Conservation (phyloP, 331 rosid species). For the Saraca asoca region DNA sequence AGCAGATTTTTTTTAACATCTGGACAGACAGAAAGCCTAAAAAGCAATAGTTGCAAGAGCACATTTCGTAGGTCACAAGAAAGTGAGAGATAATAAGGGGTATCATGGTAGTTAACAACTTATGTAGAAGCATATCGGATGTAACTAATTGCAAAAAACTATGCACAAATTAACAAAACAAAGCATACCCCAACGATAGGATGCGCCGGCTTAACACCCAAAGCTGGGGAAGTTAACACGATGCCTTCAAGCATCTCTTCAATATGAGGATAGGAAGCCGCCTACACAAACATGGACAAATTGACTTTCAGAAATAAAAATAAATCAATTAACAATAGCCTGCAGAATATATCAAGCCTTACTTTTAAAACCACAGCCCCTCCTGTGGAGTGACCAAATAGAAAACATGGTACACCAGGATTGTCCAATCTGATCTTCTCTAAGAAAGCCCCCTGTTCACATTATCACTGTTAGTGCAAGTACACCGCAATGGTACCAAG, state of each 20-base stretch:
- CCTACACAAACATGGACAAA: constrained; percentile 48
- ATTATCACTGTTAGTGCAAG: constrained; percentile 10
- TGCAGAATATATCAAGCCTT: constrained; percentile 23
- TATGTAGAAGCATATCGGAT: constrained; percentile 9
- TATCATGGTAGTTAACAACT: too few relatives aligned
- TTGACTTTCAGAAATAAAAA: constrained; percentile 6
- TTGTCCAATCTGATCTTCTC: constrained; percentile 79
- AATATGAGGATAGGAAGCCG: constrained; percentile 59
- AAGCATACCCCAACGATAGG: constrained; percentile 84
- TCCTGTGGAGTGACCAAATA: constrained; percentile 97
- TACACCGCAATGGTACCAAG: constrained; percentile 6
- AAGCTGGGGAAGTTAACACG: constrained; percentile 93
- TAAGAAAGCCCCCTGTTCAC: constrained; percentile 77
- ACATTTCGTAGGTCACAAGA: too few relatives aligned
- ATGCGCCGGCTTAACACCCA: constrained; percentile 94
- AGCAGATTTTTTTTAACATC: not conserved
- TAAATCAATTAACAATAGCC: not conserved
- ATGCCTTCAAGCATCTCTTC: constrained; percentile 81
- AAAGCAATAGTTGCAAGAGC: not conserved
- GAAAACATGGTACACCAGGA: constrained; percentile 94
- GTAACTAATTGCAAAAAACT: not conserved
- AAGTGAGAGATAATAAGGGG: too few relatives aligned
- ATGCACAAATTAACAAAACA: constrained; percentile 21
- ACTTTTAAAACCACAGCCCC: constrained; percentile 97
- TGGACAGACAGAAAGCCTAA: not conserved